A percentile compares a stretch with the other conserved stretches of the same genome.
These are phyloP conservation scores for Gardenia jasminoides DNA, from an alignment of 257 asterid species.

Conservation along the genomic window DNA sequence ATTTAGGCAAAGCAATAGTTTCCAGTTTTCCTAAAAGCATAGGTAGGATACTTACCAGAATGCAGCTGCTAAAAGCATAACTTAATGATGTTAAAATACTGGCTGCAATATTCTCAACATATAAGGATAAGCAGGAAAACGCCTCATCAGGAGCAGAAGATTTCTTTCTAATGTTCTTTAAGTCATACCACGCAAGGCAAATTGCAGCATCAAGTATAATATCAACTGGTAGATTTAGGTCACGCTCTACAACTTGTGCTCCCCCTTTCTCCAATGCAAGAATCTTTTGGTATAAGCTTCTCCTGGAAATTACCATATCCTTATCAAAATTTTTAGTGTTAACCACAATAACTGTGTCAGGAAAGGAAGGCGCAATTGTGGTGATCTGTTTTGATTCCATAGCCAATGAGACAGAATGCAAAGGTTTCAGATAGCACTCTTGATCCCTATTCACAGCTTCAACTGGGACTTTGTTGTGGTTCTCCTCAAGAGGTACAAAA, in stretches of 20 bases:
- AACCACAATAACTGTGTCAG: conserved; percentile 59
- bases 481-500: conserved; percentile 50
- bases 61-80: conserved; percentile 90
- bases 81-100: conserved; percentile 81
- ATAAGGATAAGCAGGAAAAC: conserved; percentile 74
- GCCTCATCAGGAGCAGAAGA: conserved; percentile 79
- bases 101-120: conserved; percentile 86
- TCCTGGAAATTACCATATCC: conserved; percentile 90
- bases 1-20: not conserved
- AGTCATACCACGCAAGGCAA: conserved; percentile 91
- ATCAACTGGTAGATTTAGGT: conserved; percentile 75
- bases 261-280: conserved; percentile 86
- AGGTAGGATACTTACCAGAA: conserved; percentile 65
- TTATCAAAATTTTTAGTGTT: conserved; percentile 75
- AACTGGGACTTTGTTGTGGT: conserved; percentile 29
- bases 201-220: conserved; percentile 61
- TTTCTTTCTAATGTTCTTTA: conserved; percentile 75
- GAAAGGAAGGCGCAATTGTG: conserved; percentile 38
- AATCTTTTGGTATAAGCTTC: conserved; percentile 85
- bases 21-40: conserved; percentile 10
- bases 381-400: conserved; percentile 45
- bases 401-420: conserved; percentile 37
- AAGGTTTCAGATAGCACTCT: conserved; percentile 41
- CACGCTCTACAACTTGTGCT: conserved; percentile 86
- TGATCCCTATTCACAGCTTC: conserved; percentile 42